Base-by-base conservation (phyloP, 1,139 yeast genomes). In the Candida tunisiensis region DNA sequence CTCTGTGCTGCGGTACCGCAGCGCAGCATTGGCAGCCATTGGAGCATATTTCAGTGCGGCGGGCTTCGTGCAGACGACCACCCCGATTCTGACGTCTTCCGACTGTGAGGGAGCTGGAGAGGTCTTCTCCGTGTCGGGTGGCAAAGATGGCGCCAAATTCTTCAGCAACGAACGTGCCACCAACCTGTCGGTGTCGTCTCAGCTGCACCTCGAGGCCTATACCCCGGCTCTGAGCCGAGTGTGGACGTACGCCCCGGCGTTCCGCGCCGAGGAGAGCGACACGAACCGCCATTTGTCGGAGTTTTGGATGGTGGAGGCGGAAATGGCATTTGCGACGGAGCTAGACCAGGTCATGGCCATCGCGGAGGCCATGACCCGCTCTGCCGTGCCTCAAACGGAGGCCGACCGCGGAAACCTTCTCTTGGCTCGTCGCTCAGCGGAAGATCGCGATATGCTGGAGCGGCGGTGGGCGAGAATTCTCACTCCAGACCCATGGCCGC, bases 81-180 rank as follows among this genome's bases (percentile, higher is more conserved):
- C 96, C 2, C 98, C 99, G 3, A 44, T 85, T 12, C 55, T 85
- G 15, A 88, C 98, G 0, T 62, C 82, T 7, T 72, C 93, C 2
- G 98, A 91, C 46, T 88, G 98, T 47, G 99, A 91, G 55, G 98
- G 98, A 11, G 96, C 94, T 1, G 96, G 98, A 3, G 96, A 88
- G 45, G 69, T 78, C 34, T 88, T 88, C 37, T 51, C 50, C 23
- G 53, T 80, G 8, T 65, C 61, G 45, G 27, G 34, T 28, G 4
- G 33, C 45, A 18, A 41, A 45, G 25, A 33, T 28, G 36, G 33
- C 16, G 25, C 37, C 4, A 49, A 49, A 10, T 83, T 82, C 45
- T 80, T 80, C 42, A 85, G 79, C 1, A n/a, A n/a, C n/a, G n/a
- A n/a, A n/a, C 51, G 61, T 31, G 58, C 63, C 2, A 66, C 88